Base-by-base conservation (phyloP, 2,329 filamentous ascomycete genomes). In the Alternaria sp. region DNA sequence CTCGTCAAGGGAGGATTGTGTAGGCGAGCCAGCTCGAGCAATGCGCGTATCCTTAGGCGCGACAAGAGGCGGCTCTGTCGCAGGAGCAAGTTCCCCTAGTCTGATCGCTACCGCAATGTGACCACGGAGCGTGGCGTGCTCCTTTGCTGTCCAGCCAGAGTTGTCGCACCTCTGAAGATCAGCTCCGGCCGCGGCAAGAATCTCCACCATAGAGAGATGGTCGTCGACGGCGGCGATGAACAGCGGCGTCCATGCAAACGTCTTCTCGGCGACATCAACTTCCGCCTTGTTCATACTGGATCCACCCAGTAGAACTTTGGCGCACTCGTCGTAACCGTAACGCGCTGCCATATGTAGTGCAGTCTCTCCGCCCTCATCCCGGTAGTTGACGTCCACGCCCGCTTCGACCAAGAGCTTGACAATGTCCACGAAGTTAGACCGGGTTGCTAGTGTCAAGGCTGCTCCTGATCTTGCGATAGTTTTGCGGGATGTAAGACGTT, bases 181-280 rank as follows among this genome's bases (percentile, higher is more conserved):
- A 0, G 93, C 93, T 1, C 93, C 93, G 21, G 91, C 90, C 52
- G 90, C 87, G 44, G 97, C 87, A 5, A 99, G 85, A 23, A 96
- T 84, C 73, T 93, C 86, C 1, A 92, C 92, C 44, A 97, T 88
- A 0, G 86, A 81, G 11, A 93, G 80, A 67, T 93, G 91, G 0
- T 95, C 95, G 74, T 99, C 94, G 3, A 98, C 95, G 57, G 91
- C 92, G 10, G 95, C 93, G 67, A 97, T 91, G 75, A 97, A 96
- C 12, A 99, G 84, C n/a, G 96, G 93, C 1, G 96, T 97, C 95
- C 96, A 99, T 4, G 91, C 89, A 75, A 96, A 98, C 0, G 91
- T 91, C 57, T 91, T 91, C 76, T 99, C 96, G 0, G 87, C 82
- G 36, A 96, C 82, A 71, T 97, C 91, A 1, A 93, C 83, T 65